Evolutionary conservation across 805 yeast species (phyloP), one percentile per base, ranked within the genome.

Genomic region (Candida boidinii): DNA sequence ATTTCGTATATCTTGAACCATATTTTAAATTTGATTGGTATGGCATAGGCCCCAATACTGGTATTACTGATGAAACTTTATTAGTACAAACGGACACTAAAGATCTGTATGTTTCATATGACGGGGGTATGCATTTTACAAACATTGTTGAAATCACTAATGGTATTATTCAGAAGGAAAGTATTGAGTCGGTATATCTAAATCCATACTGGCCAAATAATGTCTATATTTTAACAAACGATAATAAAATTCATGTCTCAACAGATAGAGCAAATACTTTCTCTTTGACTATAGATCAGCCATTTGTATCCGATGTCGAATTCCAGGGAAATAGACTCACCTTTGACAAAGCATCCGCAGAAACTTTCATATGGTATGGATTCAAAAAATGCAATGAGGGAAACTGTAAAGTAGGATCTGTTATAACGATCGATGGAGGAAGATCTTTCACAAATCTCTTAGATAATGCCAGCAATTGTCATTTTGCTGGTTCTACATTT

Each of bases 301-400:
- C n/a, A n/a, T n/a, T n/a, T n/a, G n/a, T n/a, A 2, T 54, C 71
- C 15, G 58, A 64, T 14, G 19, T 23, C 12, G 5, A 12, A 9
- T 7, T 64, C 76, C 12, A 55, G 62, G 37, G 55, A 56, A 54
- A 4, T 44, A 46, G 20, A 42, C 66, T 87, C 25, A 60, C 74
- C 10, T 88, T 86, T 63, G 79, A 80, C 53, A 73, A 77, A 17
- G 56, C 56, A 6, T 66, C 74, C 38, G 48, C 69, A 1, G 56
- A 70, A 7, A 67, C 73, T 49, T 73, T 86, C 44, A 76, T 92
- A 23, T 80, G 82, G 68, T 69, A 71, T 43, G 83, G 92, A 4
- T 71, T 70, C 27, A 62, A 66, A 19, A 68, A 69, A 12, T 81
- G 94, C 54, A 34, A 42, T 2, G 56, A 62, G 14, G n/a, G n/a